A percentile compares a stretch with the other conserved stretches of the same genome.
Conservation (phyloP, 1,284 basidiomycete genomes). For the Tranzscheliella williamsii region DNA sequence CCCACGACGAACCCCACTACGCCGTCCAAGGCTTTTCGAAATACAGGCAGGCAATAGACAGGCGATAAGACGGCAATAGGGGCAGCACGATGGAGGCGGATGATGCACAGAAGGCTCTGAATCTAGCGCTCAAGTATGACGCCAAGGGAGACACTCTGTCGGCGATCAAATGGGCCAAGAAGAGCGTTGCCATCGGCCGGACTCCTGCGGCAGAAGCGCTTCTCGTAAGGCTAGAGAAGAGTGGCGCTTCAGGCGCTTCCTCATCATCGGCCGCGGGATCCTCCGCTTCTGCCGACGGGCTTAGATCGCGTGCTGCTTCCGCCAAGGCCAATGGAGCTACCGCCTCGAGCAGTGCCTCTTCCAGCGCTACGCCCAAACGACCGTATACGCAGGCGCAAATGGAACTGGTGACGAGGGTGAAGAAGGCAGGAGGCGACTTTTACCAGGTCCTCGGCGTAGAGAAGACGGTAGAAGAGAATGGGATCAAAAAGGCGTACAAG, state of each 20-base stretch:
- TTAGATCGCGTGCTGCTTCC: slow-evolving; percentile 61
- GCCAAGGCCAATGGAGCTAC: slow-evolving; percentile 56
- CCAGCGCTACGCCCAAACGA: slow-evolving; percentile 65
- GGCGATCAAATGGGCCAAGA: slow-evolving; percentile 87
- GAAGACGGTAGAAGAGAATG: slow-evolving; percentile 76
- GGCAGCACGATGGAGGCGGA: slow-evolving; percentile 42
- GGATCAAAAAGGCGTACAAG: slow-evolving; percentile 90
- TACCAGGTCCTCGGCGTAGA: slow-evolving; percentile 89
- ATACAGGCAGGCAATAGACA: no score
- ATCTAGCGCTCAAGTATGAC: slow-evolving; percentile 56
- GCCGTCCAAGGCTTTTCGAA: no score
- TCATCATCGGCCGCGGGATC: not conserved
- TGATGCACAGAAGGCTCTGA: slow-evolving; percentile 54
- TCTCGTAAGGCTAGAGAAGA: slow-evolving; percentile 67
- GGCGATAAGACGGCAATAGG: no score
- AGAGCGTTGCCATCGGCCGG: slow-evolving; percentile 80
- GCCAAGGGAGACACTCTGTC: slow-evolving; percentile 46
- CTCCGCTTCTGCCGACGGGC: slow-evolving; percentile 57
- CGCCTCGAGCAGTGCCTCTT: slow-evolving; percentile 49
- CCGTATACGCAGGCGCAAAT: slow-evolving; percentile 85
- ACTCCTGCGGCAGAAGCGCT: slow-evolving; percentile 77
- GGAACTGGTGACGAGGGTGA: slow-evolving; percentile 82
- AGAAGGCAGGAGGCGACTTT: slow-evolving; percentile 80
- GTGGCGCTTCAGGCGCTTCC: slow-evolving; percentile 61
- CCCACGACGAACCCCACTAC: no score